Evolutionary conservation across 2,329 filamentous ascomycete species (phyloP), one percentile per base, ranked within the genome.

Genomic region (Curvularia hawaiiensis): DNA sequence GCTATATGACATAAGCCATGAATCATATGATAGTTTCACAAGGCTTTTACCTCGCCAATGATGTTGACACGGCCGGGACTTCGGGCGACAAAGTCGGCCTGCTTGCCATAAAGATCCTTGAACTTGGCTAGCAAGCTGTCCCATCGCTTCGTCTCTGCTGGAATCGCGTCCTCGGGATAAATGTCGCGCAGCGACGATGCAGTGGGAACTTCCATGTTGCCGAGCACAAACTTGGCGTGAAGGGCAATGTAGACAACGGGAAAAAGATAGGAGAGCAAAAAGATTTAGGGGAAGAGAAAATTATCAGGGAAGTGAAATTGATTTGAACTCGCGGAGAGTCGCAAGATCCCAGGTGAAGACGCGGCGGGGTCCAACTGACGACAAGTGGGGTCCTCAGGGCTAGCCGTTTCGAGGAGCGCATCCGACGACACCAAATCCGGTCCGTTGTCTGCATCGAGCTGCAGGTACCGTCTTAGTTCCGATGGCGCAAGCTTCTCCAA

Each of bases 61-160:
- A 99, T 95, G 80, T 98, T 98, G 65, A 99, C 95, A 65, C 95
- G 87, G 59, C 95, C 95, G 1, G 95, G 95, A 54, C 93, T 97
- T 62, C 95, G 88, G 10, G 94, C 86, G 20, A 98, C 87, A 70
- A 97, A 97, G 58, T 90, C 84, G 39, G 93, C 88, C 16, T 83
- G 79, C 50, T 86, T 83, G 66, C 87, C 88, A 78, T 94, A 96
- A 41, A 79, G 80, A 56, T 84, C 78, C 65, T 88, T 81, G 78
- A 98, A 98, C 65, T 84, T 83, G 50, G 84, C 79, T 41, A 94
- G 80, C 43, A 98, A 83, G 43, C 79, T 82, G 68, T 89, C 85
- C 90, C 94, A 98, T 78, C 95, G 84, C 65, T 84, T 80, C 44
- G 82, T 84, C 76, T 97, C 90, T 26, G 83, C 79, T 8, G 83